phyloP scores from a whole-genome alignment of 2,329 filamentous ascomycete genomes.

The Arthrobotrys sphaeroides region DNA sequence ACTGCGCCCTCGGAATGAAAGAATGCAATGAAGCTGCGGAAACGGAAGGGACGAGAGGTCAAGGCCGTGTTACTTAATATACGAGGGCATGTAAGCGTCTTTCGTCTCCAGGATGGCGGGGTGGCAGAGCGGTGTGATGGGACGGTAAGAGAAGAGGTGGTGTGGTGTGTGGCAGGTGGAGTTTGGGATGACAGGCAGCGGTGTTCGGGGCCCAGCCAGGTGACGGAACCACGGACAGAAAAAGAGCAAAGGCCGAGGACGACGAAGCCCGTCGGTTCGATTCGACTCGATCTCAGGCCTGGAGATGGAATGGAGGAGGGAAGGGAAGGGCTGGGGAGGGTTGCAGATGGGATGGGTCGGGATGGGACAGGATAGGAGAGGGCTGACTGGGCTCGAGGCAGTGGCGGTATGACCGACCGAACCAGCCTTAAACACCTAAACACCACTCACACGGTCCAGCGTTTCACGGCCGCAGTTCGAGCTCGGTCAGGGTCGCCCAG shows the following conservation, averaged over 20 bases:
- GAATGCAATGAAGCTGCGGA: slow-evolving; percentile 42
- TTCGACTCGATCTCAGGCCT: slow-evolving; percentile 8
- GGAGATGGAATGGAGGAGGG: background rate
- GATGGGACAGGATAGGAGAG: slow-evolving; percentile 6
- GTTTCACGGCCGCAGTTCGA: slow-evolving; percentile 44
- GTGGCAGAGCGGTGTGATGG: slow-evolving; percentile 7
- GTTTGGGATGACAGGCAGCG: slow-evolving; percentile 46
- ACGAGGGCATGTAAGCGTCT: slow-evolving; percentile 21
- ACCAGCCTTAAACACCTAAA: slow-evolving; percentile 54
- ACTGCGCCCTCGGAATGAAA: slow-evolving; percentile 16
- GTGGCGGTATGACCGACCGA: slow-evolving; percentile 46
- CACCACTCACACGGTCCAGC: slow-evolving; percentile 51
- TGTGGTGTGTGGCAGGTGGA: slow-evolving; percentile 18
- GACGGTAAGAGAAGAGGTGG: background rate
- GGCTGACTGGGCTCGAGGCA: slow-evolving; percentile 23
- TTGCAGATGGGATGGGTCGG: background rate
- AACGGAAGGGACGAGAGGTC: slow-evolving; percentile 8
- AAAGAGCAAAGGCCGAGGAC: slow-evolving; percentile 8
- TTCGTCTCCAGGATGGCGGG: slow-evolving; percentile 33
- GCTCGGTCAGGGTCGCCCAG: slow-evolving; percentile 39
- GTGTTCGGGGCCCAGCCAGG: slow-evolving; percentile 21
- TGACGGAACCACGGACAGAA: slow-evolving; percentile 23
- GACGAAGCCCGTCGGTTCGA: slow-evolving; percentile 26
- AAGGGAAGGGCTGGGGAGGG: background rate
- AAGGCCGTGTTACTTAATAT: slow-evolving; percentile 46